Evolutionary conservation across 768 basidiomycete genomes (phyloP), one percentile per base, ranked within the genome.

Genomic region (Chalciporus sphaerocephalus): DNA sequence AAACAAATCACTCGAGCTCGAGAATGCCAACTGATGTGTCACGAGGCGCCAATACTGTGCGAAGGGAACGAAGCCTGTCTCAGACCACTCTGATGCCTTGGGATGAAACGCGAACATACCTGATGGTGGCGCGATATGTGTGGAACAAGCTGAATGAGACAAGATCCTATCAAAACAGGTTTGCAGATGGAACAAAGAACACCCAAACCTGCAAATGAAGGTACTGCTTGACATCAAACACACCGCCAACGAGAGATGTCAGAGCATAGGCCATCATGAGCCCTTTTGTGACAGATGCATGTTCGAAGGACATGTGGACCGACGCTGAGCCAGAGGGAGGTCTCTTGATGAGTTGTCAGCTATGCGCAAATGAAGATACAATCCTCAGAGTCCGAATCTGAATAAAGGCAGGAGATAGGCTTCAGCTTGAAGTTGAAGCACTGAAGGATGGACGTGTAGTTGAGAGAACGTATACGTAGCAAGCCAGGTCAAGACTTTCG

Each of bases 81-180:
- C 63, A 69, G 65, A 62, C 56, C 48, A 42, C 36, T 54, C 54
- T 52, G 40, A 47, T 27, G 38, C 13, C 30, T 46, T 39, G 38
- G 10, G 28, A 23, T 15, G 42, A 40, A 40, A 41, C 22, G 39
- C 39, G 16, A 42, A 47, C 42, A 48, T 69, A 90, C 92, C 74
- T 95, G 92, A 58, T 90, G 87, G 62, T 94, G 79, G 42, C 79
- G 80, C n/a, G 89, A 91, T 38, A 96, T 75, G 61, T 96, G 92
- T 2, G 92, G 93, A 16, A 88, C 78, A 32, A 94, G 77, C 83
- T 92, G 51, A 17, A 34, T 25, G 33, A n/a, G 38, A 20, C 23
- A 58, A 39, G 49, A 17, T 13, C 18, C 2, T 38, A 35, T 54
- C 27, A 50, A 43, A 37, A 30, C 41, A 37, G 13, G 15, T 30